A percentile compares a stretch with the other conserved stretches of the same genome.
phyloP scores from a whole-genome alignment of 2,329 filamentous ascomycete genomes.

The Zymoseptoria passerinii region DNA sequence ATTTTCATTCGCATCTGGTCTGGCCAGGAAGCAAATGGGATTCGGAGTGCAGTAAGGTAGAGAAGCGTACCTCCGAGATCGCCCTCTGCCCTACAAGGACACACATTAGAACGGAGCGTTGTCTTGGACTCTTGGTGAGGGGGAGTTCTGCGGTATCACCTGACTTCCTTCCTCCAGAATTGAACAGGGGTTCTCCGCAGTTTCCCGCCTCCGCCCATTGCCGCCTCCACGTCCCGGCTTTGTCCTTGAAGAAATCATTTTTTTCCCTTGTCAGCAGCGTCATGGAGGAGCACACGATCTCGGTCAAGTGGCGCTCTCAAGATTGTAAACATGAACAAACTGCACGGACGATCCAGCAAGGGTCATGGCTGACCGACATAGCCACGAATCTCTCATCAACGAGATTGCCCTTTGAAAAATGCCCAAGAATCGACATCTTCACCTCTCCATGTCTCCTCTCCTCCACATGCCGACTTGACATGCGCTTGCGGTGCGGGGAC shows the following conservation, averaged over 20 bases:
- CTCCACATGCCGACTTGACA: not conserved
- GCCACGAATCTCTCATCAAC: not conserved
- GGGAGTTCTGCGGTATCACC: not conserved
- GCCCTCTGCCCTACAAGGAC: not conserved
- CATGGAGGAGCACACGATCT: not conserved
- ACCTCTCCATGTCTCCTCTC: not conserved
- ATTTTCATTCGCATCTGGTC: too few relatives aligned
- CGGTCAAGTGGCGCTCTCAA: not conserved
- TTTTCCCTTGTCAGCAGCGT: not conserved
- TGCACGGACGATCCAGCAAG: not conserved
- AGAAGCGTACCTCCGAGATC: too few relatives aligned
- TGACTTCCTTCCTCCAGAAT: not conserved
- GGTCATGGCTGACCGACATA: not conserved
- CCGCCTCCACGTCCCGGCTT: slow-evolving; percentile 6
- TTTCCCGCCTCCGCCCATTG: not conserved
- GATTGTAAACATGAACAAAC: not conserved
- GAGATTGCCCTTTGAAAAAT: not conserved
- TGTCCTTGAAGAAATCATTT: not conserved
- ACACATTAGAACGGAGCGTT: not conserved
- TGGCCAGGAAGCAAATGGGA: too few relatives aligned
- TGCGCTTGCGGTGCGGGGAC: not conserved
- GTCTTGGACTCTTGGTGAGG: not conserved
- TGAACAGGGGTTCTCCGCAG: not conserved
- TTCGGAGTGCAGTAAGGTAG: too few relatives aligned
- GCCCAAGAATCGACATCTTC: too few relatives aligned